Percentiles rank a stretch among this genome's conserved stretches.
These are phyloP conservation scores for Torulaspora maleeae DNA, from an alignment of 805 yeast genomes.

Conservation along the genomic window DNA sequence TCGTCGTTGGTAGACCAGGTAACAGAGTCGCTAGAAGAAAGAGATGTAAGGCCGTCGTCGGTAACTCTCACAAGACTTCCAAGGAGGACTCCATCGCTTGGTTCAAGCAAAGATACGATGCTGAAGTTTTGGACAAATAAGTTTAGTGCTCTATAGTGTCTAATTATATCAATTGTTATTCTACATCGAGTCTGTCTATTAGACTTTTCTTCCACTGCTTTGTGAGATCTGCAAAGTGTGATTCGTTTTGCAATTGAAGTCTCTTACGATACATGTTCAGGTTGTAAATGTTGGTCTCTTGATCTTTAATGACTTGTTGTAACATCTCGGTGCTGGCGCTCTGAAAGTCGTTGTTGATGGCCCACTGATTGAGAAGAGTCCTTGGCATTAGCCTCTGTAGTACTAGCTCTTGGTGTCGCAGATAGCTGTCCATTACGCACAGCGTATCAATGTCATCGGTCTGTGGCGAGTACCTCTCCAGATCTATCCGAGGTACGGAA, in stretches of 20 bases:
- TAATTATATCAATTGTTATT: conserved; percentile 7
- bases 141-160: conserved; percentile 2
- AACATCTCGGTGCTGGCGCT: conserved; percentile 30
- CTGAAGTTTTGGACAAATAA: conserved; percentile 88
- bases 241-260: conserved; percentile 42
- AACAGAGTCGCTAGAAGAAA: conserved; percentile 98
- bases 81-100: conserved; percentile 94
- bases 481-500: conserved; percentile 31
- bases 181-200: conserved; percentile 22
- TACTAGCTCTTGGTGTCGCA: conserved; percentile 36
- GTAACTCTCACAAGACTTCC: conserved; percentile 86
- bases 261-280: conserved; percentile 41
- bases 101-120: conserved; percentile 99
- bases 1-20: conserved; percentile 99
- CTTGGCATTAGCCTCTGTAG: conserved; percentile 36
- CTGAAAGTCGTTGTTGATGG: conserved; percentile 35
- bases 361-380: conserved; percentile 38
- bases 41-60: conserved; percentile 84
- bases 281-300: conserved; percentile 43
- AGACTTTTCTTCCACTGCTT: conserved; percentile 50
- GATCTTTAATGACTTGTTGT: conserved; percentile 33
- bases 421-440: conserved; percentile 26
- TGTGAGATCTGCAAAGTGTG: conserved; percentile 43
- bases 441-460: conserved; percentile 18
- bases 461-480: conserved; percentile 28